Evolutionary conservation across 371 early-diverging fungal species (phyloP).

Genomic region (Saksenaea oblongispora): DNA sequence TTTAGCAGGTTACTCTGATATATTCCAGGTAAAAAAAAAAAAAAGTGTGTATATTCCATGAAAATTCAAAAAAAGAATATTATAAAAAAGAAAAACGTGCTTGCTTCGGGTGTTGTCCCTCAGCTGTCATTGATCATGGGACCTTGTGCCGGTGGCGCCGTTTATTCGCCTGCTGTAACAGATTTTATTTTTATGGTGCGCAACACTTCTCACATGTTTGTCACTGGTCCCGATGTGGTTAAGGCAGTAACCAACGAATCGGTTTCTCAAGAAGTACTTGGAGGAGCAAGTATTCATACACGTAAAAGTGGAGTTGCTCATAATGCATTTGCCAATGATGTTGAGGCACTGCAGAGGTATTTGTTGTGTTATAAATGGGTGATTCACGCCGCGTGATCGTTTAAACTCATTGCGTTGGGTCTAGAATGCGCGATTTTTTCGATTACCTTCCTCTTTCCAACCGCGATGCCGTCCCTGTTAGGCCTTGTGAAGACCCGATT

Average conservation of each 20-base stretch:
- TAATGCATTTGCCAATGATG: slow-evolving; percentile 89
- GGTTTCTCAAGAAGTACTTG: slow-evolving; percentile 95
- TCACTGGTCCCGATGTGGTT: slow-evolving; percentile 97
- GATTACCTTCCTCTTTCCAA: slow-evolving; percentile 90
- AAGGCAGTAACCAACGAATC: slow-evolving; percentile 94
- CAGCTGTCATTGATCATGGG: slow-evolving; percentile 97
- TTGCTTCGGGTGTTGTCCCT: slow-evolving; percentile 94
- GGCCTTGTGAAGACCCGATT: slow-evolving; percentile 73
- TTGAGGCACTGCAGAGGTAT: slow-evolving; percentile 85
- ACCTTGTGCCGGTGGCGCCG: slow-evolving; percentile 97
- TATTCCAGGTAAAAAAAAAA: slow-evolving; percentile 70
- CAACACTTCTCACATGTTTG: slow-evolving; percentile 95
- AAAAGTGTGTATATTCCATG: neutral
- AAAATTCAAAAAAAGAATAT: neutral
- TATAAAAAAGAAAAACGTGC: slow-evolving; percentile 69
- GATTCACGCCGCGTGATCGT: neutral
- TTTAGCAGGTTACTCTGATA: slow-evolving; percentile 95
- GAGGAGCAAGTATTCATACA: slow-evolving; percentile 94
- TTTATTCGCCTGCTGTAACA: slow-evolving; percentile 96
- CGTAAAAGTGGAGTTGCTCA: slow-evolving; percentile 91
- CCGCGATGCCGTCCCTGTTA: slow-evolving; percentile 65
- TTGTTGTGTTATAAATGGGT: neutral
- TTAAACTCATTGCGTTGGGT: neutral
- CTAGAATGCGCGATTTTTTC: slow-evolving; percentile 80
- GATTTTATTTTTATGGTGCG: slow-evolving; percentile 97